These are phyloP conservation scores for Phellinidium pouzarii DNA, from an alignment of 1,284 basidiomycete species.

Conservation along the genomic window DNA sequence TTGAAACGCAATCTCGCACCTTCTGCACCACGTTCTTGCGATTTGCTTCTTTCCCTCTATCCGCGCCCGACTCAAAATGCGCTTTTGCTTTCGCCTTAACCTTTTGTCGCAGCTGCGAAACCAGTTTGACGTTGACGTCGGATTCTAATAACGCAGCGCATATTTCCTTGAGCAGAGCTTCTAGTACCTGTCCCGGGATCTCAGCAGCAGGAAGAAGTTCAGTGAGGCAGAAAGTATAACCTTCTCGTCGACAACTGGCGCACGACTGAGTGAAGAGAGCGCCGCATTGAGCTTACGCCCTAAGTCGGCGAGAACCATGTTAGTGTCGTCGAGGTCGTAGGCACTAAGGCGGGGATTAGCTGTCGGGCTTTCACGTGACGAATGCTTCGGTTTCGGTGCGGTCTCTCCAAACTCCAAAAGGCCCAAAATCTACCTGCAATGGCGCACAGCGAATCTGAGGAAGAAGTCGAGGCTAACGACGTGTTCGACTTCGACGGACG, in stretches of 20 bases:
- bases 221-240: slow-evolving; percentile 32
- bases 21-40: slow-evolving; percentile 87
- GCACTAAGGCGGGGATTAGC: neutral
- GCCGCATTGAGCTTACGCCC: slow-evolving; percentile 93
- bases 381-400: neutral
- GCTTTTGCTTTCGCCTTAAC: slow-evolving; percentile 86
- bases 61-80: slow-evolving; percentile 61
- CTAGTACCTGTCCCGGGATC: slow-evolving; percentile 63
- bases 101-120: slow-evolving; percentile 79
- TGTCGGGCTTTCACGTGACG: neutral
- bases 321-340: neutral
- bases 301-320: slow-evolving; percentile 94
- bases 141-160: slow-evolving; percentile 91
- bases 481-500: slow-evolving; percentile 43
- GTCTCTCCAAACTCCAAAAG: neutral
- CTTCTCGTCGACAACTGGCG: slow-evolving; percentile 85
- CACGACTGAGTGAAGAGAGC: slow-evolving; percentile 83
- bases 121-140: slow-evolving; percentile 98
- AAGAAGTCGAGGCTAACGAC: slow-evolving; percentile 55
- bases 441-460: slow-evolving; percentile 59
- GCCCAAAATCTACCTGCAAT: slow-evolving; percentile 34
- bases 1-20: slow-evolving; percentile 42
- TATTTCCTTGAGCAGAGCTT: slow-evolving; percentile 92
- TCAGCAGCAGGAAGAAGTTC: slow-evolving; percentile 17
- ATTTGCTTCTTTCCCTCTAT: slow-evolving; percentile 76